phyloP scores from a whole-genome alignment of 176 grass and related monocot species.

The Aegilops umbellulata region DNA sequence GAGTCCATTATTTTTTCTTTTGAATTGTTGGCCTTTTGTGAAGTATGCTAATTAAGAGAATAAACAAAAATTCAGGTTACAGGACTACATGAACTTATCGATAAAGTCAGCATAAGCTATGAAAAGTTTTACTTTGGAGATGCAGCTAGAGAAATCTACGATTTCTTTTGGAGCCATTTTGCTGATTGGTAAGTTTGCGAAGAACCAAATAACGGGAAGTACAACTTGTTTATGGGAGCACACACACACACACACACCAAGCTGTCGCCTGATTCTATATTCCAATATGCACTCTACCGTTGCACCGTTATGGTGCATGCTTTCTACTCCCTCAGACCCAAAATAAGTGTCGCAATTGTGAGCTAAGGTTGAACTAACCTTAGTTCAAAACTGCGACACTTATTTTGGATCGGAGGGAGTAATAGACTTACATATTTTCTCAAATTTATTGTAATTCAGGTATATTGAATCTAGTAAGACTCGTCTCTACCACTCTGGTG shows the following conservation, averaged over 20 bases:
- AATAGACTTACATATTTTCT: not conserved
- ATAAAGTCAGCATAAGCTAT: slow-evolving; percentile 79
- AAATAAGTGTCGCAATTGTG: too few species aligned
- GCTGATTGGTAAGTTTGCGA: slow-evolving; percentile 83
- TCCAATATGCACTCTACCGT: not conserved
- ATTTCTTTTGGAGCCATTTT: slow-evolving; percentile 96
- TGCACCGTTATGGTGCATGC: not conserved
- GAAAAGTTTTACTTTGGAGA: slow-evolving; percentile 98
- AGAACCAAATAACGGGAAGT: not conserved
- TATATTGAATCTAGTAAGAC: slow-evolving; percentile 99
- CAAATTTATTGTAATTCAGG: slow-evolving; percentile 43
- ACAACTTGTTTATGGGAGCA: not conserved
- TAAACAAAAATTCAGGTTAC: slow-evolving; percentile 59
- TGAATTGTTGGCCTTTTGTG: slow-evolving; percentile 22
- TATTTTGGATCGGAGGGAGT: too few species aligned
- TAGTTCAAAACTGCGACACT: too few species aligned
- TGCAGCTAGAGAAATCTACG: slow-evolving; percentile 97
- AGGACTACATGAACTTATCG: slow-evolving; percentile 90
- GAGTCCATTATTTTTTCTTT: slow-evolving; percentile 32
- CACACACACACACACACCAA: not conserved
- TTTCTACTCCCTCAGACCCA: not conserved
- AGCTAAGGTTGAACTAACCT: too few species aligned
- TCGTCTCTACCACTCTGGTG: slow-evolving; percentile 76
- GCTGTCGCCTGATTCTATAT: slow-evolving; percentile 14
- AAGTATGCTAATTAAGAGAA: slow-evolving; percentile 32